Conservation (phyloP, 2,329 filamentous ascomycete genomes). For the Cadophora gregata region DNA sequence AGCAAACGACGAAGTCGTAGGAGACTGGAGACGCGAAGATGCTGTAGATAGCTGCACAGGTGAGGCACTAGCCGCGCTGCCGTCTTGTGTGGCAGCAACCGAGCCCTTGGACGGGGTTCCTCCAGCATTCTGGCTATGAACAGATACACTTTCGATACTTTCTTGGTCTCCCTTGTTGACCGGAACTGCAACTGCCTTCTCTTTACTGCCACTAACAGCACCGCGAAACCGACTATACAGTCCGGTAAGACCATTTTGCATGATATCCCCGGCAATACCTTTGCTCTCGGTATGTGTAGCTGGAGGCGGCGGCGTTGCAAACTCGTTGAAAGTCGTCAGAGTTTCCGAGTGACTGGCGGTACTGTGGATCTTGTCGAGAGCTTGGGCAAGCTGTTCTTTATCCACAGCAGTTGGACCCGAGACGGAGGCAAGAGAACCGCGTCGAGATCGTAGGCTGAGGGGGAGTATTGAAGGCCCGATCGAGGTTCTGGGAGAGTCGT, state of each 20-base stretch:
- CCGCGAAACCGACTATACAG: conserved; percentile 86
- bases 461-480: conserved; percentile 33
- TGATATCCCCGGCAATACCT: conserved; percentile 71
- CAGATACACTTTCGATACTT: conserved; percentile 51
- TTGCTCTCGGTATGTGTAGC: conserved; percentile 69
- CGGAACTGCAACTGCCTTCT: conserved; percentile 48
- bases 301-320: conserved; percentile 71
- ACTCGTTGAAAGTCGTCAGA: conserved; percentile 93
- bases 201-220: conserved; percentile 75
- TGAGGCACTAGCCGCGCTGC: conserved; percentile 47
- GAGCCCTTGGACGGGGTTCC: conserved; percentile 52
- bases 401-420: conserved; percentile 60
- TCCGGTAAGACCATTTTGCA: conserved; percentile 87
- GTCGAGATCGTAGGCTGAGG: conserved; percentile 43
- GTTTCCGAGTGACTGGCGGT: conserved; percentile 84
- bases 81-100: conserved; percentile 49
- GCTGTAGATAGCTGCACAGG: conserved; percentile 39
- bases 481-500: conserved; percentile 39
- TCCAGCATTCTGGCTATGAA: conserved; percentile 50
- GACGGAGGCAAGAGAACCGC: conserved; percentile 56
- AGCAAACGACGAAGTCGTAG: conserved; percentile 40
- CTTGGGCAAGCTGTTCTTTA: conserved; percentile 76
- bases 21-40: conserved; percentile 44
- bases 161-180: conserved; percentile 49
- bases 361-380: conserved; percentile 86